Base-by-base conservation (phyloP, 345 rosid species). In the Pugionium cornutum region DNA sequence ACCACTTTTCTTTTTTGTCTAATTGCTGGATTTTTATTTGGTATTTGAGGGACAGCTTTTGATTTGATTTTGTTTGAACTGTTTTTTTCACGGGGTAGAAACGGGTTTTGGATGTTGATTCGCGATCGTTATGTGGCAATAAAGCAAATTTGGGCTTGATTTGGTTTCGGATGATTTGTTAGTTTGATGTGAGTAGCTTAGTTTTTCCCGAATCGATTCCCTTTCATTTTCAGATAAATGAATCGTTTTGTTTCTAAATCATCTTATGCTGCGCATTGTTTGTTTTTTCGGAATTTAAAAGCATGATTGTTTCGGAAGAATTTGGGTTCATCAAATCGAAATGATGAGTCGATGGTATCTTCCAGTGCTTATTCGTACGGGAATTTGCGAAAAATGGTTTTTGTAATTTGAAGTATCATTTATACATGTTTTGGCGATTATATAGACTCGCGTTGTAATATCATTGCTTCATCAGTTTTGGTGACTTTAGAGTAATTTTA, bases 381-480 rank as follows among this genome's bases (percentile, higher is more conserved):
- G 18, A 18, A 18, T 18, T 18, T 18, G 18, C 18, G 18, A 18
- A 18, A 18, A 53, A 18, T 18, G 18, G 18, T 44, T 44, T 11
- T 44, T 31, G 1, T 31, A 31, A 2, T 31, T 3, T 45, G 29
- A 45, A 45, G 29, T 46, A 26, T 4, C 29, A 11, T 9, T 32
- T 34, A 10, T 52, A 52, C 9, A 26, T 52, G 37, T 33, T n/a
- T 33, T 53, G 5, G 41, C 2, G 11, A 2, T 48, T 50, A 1
- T n/a, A 3, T 10, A 28, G 35, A 48, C 3, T 29, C 11, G 37
- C 39, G 57, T 42, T 41, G n/a, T 26, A 25, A 8, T 53, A 54
- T 44, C 46, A 54, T 53, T 67, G 63, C 48, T 64, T 41, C 49
- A 40, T 64, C 4, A 41, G 29, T 49, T 67, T 35, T n/a, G 54